Base-by-base conservation (phyloP, 2,329 filamentous ascomycete genomes). In the Tolypocladium ovalisporum region DNA sequence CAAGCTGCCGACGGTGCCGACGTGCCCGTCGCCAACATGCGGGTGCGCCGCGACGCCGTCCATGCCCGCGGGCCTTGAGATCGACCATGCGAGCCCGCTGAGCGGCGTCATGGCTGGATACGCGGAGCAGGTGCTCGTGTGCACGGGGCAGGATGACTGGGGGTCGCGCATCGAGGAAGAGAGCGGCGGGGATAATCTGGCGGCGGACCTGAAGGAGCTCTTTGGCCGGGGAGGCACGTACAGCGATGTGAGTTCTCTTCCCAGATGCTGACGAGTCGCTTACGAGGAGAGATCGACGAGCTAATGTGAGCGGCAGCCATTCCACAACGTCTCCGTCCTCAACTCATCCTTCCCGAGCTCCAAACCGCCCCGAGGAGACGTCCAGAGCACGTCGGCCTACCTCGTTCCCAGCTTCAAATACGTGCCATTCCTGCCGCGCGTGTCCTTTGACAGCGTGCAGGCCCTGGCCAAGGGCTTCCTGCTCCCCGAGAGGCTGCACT, bases 401-500 rank as follows among this genome's bases (percentile, higher is more conserved):
- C 78, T 96, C 24, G 82, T 96, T 36, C 92, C 92, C 2, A 85
- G 83, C 69, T 96, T 96, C 77, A 86, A 85, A 72, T 91, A 91
- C 70, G 76, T 96, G 19, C 84, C 87, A 0, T 82, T 81, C 57
- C 81, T 95, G 47, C 85, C 88, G 2, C 79, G 84, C 19, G 76
- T 84, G 0, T 79, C 78, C 0, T 78, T 80, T 59, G 75, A 84
- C 59, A 77, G 77, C 57, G 77, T 80, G 22, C 71, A 81, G 62
- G 79, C 79, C 4, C 73, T 86, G 2, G 81, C 86, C 24, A 82
- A 84, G 67, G 87, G 83, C 1, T 89, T 83, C 63, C 70, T 91
- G 10, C 78, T 88, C 2, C 86, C 88, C 0, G 74, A 75, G 29
- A 78, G 76, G 61, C 78, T 90, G 19, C 83, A 90, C 65, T 70